phyloP scores from a whole-genome alignment of 495 filamentous ascomycete species.

The Xylaria nigripes region DNA sequence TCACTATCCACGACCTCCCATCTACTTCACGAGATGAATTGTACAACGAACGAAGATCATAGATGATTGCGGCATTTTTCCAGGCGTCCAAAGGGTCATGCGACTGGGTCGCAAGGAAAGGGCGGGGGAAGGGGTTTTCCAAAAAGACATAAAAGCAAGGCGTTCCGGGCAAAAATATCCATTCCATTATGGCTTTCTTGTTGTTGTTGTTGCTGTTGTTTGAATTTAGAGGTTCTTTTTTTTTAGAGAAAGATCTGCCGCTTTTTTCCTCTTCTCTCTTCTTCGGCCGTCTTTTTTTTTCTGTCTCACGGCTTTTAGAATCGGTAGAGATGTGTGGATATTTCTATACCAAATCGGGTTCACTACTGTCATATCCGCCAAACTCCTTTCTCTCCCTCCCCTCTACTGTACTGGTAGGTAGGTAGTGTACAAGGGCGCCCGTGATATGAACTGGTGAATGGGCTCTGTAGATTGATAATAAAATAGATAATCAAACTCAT shows the following conservation, averaged over 20 bases:
- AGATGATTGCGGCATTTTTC: conserved; percentile 21
- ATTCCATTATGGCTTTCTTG: conserved; percentile 13
- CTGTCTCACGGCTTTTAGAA: neutral
- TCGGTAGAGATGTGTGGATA: conserved; percentile 6
- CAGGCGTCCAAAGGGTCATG: conserved; percentile 16
- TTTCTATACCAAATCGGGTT: neutral
- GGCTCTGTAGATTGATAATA: no score
- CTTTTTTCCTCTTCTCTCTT: neutral
- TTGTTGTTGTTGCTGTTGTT: neutral
- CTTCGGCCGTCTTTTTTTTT: neutral
- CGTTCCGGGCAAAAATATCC: conserved; percentile 18
- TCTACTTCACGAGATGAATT: conserved; percentile 1
- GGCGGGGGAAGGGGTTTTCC: neutral
- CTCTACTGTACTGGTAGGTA: no score
- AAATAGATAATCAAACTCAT: no score
- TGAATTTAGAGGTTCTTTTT: neutral
- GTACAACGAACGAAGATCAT: conserved; percentile 14
- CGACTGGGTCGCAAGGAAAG: conserved; percentile 10
- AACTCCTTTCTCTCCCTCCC: neutral
- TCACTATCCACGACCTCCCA: neutral
- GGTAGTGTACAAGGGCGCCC: no score
- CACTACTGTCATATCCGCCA: conserved; percentile 1
- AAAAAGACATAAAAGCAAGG: conserved; percentile 22
- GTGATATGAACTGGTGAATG: no score
- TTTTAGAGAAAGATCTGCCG: no score